phyloP scores from a whole-genome alignment of 305 asterid species.

The Solanum hybrid region DNA sequence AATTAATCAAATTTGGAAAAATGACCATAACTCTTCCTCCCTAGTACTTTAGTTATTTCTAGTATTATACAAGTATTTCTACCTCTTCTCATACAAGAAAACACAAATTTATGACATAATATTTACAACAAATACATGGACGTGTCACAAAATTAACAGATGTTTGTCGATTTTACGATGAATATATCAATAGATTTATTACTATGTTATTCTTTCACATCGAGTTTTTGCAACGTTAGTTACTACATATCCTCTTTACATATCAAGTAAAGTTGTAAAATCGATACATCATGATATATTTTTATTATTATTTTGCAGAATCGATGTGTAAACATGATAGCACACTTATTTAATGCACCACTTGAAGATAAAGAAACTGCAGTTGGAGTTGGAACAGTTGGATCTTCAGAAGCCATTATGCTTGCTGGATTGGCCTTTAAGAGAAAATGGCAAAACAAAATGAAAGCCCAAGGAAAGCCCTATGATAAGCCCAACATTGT shows the following conservation, averaged over 20 bases:
- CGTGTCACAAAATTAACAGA: no score
- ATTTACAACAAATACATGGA: no score
- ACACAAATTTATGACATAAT: background rate
- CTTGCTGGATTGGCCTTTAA: slow-evolving; percentile 78
- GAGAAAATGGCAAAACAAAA: slow-evolving; percentile 78
- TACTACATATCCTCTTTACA: no score
- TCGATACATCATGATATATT: background rate
- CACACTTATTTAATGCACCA: slow-evolving; percentile 71
- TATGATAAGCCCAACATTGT: slow-evolving; percentile 63
- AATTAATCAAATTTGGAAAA: background rate
- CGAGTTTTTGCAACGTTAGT: no score
- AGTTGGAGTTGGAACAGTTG: slow-evolving; percentile 76
- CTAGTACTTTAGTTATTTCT: background rate
- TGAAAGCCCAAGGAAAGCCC: slow-evolving; percentile 53
- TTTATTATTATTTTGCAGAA: slow-evolving; percentile 26
- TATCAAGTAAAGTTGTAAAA: background rate
- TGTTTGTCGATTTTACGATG: no score
- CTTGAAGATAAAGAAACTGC: slow-evolving; percentile 65
- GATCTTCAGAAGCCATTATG: slow-evolving; percentile 85
- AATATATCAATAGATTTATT: no score
- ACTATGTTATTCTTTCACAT: no score
- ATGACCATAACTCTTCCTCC: background rate
- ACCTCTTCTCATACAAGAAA: background rate
- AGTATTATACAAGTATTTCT: background rate
- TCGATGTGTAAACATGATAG: slow-evolving; percentile 79